Evolutionary conservation across 257 asterid species (phyloP).

Genomic region (Nicotiana paniculata): DNA sequence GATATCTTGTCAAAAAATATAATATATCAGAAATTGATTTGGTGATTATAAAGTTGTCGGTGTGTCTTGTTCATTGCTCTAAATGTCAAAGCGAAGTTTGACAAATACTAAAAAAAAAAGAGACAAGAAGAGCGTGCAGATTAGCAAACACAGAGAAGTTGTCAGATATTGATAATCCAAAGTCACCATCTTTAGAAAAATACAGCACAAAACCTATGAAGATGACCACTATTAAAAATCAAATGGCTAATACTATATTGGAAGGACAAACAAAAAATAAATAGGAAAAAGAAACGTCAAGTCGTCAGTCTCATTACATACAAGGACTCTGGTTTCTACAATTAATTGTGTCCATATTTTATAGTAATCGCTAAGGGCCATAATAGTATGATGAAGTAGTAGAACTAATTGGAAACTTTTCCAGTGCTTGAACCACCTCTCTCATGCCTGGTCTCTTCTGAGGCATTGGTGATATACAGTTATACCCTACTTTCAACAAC

Average conservation of each 20-base stretch:
- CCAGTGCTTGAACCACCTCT: slow-evolving; percentile 77
- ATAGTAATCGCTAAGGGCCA: slow-evolving; percentile 27
- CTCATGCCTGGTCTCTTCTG: slow-evolving; percentile 90
- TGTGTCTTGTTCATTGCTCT: too few species aligned
- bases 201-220: not conserved
- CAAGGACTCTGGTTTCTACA: slow-evolving; percentile 30
- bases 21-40: not conserved
- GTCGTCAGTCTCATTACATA: slow-evolving; percentile 36
- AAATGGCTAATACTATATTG: not conserved
- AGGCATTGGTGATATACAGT: slow-evolving; percentile 58
- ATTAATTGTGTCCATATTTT: slow-evolving; percentile 14
- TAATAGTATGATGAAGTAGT: slow-evolving; percentile 29
- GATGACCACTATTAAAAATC: not conserved
- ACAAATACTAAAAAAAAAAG: too few species aligned
- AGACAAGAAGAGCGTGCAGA: not conserved
- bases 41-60: not conserved
- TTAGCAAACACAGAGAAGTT: not conserved
- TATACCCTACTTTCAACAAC: slow-evolving; percentile 61
- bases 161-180: not conserved
- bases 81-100: not conserved
- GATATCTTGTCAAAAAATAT: not conserved
- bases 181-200: not conserved
- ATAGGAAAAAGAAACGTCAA: slow-evolving; percentile 7
- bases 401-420: slow-evolving; percentile 49
- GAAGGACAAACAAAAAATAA: not conserved